Percentiles rank a stretch among this genome's conserved stretches.
Conservation (phyloP, 257 asterid genomes). For the Gynochthodes officinalis region DNA sequence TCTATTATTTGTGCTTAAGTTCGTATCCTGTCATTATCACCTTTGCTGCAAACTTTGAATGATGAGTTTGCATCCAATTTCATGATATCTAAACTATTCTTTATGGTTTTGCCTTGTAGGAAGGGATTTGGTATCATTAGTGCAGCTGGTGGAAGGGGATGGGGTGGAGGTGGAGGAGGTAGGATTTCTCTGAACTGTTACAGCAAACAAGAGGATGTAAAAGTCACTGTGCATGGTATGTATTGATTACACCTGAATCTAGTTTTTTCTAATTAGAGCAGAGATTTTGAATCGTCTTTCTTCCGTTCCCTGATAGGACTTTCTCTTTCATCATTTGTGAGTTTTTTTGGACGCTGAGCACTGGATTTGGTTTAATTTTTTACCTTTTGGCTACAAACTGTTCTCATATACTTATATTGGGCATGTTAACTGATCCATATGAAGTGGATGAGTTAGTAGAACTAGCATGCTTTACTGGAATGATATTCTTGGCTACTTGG, state of each 20-base stretch:
- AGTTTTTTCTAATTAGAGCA: slow-evolving; percentile 20
- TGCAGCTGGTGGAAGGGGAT: slow-evolving; percentile 96
- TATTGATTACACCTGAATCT: slow-evolving; percentile 30
- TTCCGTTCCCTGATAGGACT: not conserved
- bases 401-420: not conserved
- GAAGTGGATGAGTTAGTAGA: not conserved
- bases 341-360: not conserved
- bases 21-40: not conserved
- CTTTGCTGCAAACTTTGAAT: not conserved
- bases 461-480: not conserved
- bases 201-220: slow-evolving; percentile 97
- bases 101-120: slow-evolving; percentile 47
- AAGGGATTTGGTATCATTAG: slow-evolving; percentile 80
- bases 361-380: not conserved
- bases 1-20: no score
- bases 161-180: slow-evolving; percentile 99
- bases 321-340: not conserved
- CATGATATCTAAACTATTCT: slow-evolving; percentile 5
- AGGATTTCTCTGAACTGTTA: slow-evolving; percentile 84
- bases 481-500: not conserved
- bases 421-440: not conserved
- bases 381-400: not conserved
- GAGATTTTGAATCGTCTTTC: not conserved
- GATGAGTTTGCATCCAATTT: not conserved
- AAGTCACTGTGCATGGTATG: slow-evolving; percentile 84